These are phyloP conservation scores for Amanita polypyramis DNA, from an alignment of 768 basidiomycete genomes.

Conservation along the genomic window DNA sequence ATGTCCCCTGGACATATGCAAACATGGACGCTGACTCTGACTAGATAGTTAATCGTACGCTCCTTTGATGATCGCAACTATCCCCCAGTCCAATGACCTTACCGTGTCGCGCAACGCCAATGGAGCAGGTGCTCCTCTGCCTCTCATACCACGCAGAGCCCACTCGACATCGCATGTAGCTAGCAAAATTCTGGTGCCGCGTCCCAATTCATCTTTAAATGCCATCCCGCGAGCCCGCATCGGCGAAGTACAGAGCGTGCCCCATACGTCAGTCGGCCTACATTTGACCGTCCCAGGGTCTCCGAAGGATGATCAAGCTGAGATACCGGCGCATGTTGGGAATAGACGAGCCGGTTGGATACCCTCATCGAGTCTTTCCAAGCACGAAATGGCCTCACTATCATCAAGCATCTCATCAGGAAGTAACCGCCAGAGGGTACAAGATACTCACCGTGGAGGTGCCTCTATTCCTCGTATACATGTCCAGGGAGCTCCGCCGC, in stretches of 20 bases:
- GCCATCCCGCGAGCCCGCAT: background rate
- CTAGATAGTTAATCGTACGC: background rate
- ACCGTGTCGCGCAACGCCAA: conserved; percentile 33
- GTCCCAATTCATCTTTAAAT: background rate
- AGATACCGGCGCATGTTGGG: no score
- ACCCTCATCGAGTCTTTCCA: no score
- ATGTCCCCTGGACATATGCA: background rate
- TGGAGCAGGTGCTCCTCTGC: conserved; percentile 49
- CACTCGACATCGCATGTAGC: conserved; percentile 12
- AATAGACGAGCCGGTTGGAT: no score
- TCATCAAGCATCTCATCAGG: no score
- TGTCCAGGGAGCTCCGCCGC: conserved; percentile 28
- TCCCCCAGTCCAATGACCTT: conserved; percentile 23
- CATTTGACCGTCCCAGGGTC: conserved; percentile 3
- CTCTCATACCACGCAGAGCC: conserved; percentile 47
- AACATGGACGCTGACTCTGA: background rate
- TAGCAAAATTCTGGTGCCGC: background rate
- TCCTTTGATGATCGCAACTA: conserved; percentile 34
- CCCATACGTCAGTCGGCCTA: conserved; percentile 28
- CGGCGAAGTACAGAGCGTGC: conserved; percentile 13
- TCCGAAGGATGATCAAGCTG: no score
- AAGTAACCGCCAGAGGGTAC: no score
- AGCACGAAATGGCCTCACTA: no score
- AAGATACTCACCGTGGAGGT: background rate
- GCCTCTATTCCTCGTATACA: conserved; percentile 21